These are phyloP conservation scores for Epichloe uncinata DNA, from an alignment of 2,329 filamentous ascomycete genomes.

Conservation along the genomic window DNA sequence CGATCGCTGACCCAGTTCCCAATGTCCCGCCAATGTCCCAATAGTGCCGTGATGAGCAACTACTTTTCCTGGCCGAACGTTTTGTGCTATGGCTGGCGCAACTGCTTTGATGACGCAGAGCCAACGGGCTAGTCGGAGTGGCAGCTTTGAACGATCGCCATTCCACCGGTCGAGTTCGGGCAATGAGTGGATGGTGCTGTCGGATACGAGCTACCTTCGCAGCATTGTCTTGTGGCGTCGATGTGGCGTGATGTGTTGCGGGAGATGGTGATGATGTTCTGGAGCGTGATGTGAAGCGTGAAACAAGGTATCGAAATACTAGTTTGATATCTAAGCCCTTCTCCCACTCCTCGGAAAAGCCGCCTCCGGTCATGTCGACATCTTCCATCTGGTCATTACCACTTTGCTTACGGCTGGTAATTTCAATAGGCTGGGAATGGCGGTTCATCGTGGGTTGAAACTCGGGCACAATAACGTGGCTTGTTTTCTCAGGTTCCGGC, in stretches of 20 bases:
- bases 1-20: constrained; percentile 60
- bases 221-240: constrained; percentile 49
- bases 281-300: constrained; percentile 51
- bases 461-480: constrained; percentile 19
- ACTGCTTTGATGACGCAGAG: constrained; percentile 44
- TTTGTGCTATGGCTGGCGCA: constrained; percentile 83
- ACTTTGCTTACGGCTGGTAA: constrained; percentile 17
- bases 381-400: constrained; percentile 13
- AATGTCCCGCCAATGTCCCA: constrained; percentile 82
- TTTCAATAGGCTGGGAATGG: constrained; percentile 22
- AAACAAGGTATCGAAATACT: constrained; percentile 77
- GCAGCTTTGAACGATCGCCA: constrained; percentile 43
- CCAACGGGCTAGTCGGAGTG: constrained; percentile 34
- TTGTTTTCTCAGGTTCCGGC: constrained; percentile 10
- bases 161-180: constrained; percentile 36
- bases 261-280: constrained; percentile 28
- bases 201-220: constrained; percentile 73
- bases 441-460: constrained; percentile 35
- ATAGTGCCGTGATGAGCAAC: constrained; percentile 68
- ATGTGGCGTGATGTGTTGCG: constrained; percentile 33
- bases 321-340: constrained; percentile 80
- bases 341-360: constrained; percentile 77
- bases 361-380: constrained; percentile 12
- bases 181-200: constrained; percentile 78
- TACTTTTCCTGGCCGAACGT: constrained; percentile 53